Evolutionary conservation across 106 monocot genomes (phyloP).

Genomic region (Hemerocallis citrina): DNA sequence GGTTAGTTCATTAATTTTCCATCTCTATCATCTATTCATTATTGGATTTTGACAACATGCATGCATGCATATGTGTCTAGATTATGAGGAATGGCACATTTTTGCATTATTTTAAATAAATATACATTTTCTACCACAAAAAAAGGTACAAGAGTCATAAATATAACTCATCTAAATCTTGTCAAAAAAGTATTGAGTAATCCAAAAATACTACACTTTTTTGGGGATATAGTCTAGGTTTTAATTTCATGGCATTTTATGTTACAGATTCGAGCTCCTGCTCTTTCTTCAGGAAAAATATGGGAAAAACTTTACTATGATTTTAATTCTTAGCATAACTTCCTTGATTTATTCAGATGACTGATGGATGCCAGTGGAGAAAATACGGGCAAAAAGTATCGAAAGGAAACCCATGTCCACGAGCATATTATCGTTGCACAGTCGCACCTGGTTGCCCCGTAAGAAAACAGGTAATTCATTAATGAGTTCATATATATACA

Average conservation of each 20-base stretch:
- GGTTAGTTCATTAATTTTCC: constrained; percentile 16
- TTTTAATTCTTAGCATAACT: too few species aligned
- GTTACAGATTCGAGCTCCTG: background rate
- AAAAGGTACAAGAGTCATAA: background rate
- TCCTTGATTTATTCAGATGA: constrained; percentile 45
- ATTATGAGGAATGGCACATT: background rate
- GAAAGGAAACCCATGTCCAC: constrained; percentile 83
- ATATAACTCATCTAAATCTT: background rate
- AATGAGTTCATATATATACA: too few species aligned
- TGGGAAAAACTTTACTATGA: background rate
- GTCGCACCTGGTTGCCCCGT: constrained; percentile 74
- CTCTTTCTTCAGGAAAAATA: too few species aligned
- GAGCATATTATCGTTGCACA: constrained; percentile 88
- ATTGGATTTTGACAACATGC: background rate
- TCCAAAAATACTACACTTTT: background rate
- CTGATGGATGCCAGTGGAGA: constrained; percentile 88
- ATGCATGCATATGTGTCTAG: background rate
- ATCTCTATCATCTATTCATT: background rate
- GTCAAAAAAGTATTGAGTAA: background rate
- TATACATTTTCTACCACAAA: background rate
- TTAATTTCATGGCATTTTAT: background rate
- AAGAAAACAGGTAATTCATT: constrained; percentile 81
- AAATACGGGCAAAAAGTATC: constrained; percentile 91
- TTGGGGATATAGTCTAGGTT: background rate
- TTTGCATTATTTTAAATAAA: background rate